Conservation (phyloP, 768 basidiomycete genomes). For the Lepiota venenata region DNA sequence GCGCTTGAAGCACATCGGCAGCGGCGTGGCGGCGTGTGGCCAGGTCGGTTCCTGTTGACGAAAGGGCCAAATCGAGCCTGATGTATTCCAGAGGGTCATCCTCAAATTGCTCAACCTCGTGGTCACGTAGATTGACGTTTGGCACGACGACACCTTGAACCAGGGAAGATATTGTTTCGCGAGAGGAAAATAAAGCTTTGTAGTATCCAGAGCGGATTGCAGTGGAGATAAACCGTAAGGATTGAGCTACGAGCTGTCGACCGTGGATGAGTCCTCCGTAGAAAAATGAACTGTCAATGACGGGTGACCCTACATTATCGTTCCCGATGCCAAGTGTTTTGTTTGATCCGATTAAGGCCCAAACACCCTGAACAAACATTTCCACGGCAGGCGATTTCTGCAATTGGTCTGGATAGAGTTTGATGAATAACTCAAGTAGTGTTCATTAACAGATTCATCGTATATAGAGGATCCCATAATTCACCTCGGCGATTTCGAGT, state of each 20-base stretch:
- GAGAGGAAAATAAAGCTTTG: slow-evolving; percentile 72
- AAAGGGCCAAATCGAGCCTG: slow-evolving; percentile 75
- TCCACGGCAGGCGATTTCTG: slow-evolving; percentile 60
- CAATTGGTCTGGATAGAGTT: slow-evolving; percentile 79
- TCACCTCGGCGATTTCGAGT: slow-evolving; percentile 87
- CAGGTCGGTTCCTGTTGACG: slow-evolving; percentile 59
- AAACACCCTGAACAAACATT: slow-evolving; percentile 83
- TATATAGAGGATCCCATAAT: slow-evolving; percentile 15
- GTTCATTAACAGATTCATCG: neutral
- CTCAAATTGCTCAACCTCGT: slow-evolving; percentile 94
- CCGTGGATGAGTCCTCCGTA: neutral
- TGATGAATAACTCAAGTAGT: slow-evolving; percentile 64
- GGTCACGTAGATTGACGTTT: slow-evolving; percentile 84
- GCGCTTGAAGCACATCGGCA: slow-evolving; percentile 90
- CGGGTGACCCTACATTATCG: slow-evolving; percentile 53
- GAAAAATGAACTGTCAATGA: neutral
- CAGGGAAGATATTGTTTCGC: slow-evolving; percentile 78
- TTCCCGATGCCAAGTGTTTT: slow-evolving; percentile 68
- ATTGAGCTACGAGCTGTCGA: slow-evolving; percentile 79
- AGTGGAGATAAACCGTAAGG: slow-evolving; percentile 87
- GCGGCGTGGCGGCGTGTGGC: slow-evolving; percentile 91
- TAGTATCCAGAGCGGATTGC: slow-evolving; percentile 89
- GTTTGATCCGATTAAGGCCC: slow-evolving; percentile 78
- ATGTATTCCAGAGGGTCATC: slow-evolving; percentile 97
- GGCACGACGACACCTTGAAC: slow-evolving; percentile 91